Conservation (phyloP, 371 early-diverging fungal species). For the Smittium mucronatum region DNA sequence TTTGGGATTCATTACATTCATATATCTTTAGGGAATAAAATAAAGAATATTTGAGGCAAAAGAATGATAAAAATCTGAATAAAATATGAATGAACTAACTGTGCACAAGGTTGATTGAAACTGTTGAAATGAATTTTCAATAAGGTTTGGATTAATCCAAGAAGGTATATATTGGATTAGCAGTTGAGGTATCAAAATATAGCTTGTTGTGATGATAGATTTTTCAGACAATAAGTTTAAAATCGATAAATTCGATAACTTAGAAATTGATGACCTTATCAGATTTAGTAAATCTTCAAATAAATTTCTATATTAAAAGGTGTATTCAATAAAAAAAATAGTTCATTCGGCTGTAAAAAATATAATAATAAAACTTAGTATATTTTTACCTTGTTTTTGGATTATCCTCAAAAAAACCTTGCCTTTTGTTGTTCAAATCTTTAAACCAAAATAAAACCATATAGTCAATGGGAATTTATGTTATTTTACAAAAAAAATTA, state of each 20-base stretch:
- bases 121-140: slow-evolving; percentile 1
- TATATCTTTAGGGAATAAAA: slow-evolving; percentile 39
- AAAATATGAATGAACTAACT: neutral
- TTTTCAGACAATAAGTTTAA: slow-evolving; percentile 2
- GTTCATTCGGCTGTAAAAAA: no score
- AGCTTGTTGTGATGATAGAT: slow-evolving; percentile 8
- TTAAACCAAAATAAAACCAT: no score
- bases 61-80: neutral
- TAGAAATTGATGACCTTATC: neutral
- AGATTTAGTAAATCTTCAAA: neutral
- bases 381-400: neutral
- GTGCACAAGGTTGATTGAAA: neutral
- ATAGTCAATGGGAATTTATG: neutral
- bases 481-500: no score
- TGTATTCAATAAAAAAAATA: neutral
- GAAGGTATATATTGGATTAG: neutral
- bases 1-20: slow-evolving; percentile 44
- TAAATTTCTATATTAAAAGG: neutral
- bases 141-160: slow-evolving; percentile 1
- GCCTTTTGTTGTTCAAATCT: neutral
- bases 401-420: neutral
- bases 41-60: neutral
- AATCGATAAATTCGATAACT: neutral
- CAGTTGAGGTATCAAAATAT: slow-evolving; percentile 1
- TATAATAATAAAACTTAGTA: neutral